These are phyloP conservation scores for Isoetes engelmannii DNA, from an alignment of 83 land plant genomes.

Conservation along the genomic window DNA sequence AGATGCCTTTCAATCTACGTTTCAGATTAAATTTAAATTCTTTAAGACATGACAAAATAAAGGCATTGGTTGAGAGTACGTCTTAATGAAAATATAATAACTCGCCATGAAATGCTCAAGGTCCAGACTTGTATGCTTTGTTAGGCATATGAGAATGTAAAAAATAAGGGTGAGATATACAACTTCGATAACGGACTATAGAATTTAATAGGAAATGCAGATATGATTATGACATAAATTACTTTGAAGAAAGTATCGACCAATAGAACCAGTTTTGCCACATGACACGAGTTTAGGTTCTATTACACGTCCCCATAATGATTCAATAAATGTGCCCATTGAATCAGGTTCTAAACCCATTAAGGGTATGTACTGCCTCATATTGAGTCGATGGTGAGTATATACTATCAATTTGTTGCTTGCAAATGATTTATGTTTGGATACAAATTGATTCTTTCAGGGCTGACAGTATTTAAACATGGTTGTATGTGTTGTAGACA, in stretches of 20 bases:
- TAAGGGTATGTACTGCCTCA: neutral
- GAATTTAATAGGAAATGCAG: constrained; percentile 6
- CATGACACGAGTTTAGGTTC: constrained; percentile 7
- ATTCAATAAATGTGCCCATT: constrained; percentile 3
- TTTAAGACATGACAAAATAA: no score
- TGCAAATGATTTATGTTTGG: neutral
- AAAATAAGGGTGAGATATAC: neutral
- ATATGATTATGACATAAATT: constrained; percentile 31
- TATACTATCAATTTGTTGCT: neutral
- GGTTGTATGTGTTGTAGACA: constrained; percentile 14
- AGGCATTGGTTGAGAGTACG: no score
- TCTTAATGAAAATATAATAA: no score
- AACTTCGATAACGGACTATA: constrained; percentile 1
- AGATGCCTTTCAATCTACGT: no score
- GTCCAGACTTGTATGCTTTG: no score
- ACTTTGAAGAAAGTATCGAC: constrained; percentile 29
- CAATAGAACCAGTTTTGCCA: neutral
- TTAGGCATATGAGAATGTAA: neutral
- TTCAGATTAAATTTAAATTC: no score
- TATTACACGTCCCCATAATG: constrained; percentile 4
- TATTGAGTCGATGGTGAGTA: neutral
- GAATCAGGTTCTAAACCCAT: neutral
- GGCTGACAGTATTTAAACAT: no score
- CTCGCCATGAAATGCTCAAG: no score
- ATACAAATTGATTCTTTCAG: neutral